Evolutionary conservation across 768 basidiomycete species (phyloP), one percentile per base, ranked within the genome.

Genomic region (Phylloporus scabripes): DNA sequence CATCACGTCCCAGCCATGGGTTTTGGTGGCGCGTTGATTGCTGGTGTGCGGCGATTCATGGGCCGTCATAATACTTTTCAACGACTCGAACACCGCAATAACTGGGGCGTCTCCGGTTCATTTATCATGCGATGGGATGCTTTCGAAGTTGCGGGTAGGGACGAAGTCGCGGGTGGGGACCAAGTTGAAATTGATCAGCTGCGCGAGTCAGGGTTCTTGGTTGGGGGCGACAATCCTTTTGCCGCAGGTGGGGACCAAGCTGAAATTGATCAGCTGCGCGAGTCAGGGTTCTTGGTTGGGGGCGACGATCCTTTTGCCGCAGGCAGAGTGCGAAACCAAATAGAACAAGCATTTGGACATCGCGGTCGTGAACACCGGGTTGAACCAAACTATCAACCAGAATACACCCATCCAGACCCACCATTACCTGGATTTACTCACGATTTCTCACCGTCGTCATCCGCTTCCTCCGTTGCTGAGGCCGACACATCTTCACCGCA

Each of bases 341-440:
- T 65, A 36, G 63, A 65, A 23, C 57, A 33, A 8, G 57, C 41
- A 18, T 66, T 66, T 50, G 61, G 56, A 20, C 55, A 52, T 37
- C 60, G 55, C 18, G 47, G 49, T 20, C 51, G 29, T 9, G 50
- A 42, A 14, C 53, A 32, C 43, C 52, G 48, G 37, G 36, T 48
- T 38, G 68, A 71, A 20, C 62, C 68, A 15, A 73, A 78, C 50
- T 87, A 87, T 57, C 72, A 71, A 50, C 59, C 69, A 2, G 69
- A 69, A n/a, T 85, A 80, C 65, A 90, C 87, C 0, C 87, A 91
- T 59, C 78, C 83, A 2, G 63, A 63, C 9, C 66, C 64, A 5
- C 70, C 79, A 6, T 70, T 75, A 12, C 69, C 81, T n/a, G 86
- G 85, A 1, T 89, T 85, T 61, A 79, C 82, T 1, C 77, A 76